Conservation (phyloP, 2,329 filamentous ascomycete genomes). For the Exserohilum rostratum region DNA sequence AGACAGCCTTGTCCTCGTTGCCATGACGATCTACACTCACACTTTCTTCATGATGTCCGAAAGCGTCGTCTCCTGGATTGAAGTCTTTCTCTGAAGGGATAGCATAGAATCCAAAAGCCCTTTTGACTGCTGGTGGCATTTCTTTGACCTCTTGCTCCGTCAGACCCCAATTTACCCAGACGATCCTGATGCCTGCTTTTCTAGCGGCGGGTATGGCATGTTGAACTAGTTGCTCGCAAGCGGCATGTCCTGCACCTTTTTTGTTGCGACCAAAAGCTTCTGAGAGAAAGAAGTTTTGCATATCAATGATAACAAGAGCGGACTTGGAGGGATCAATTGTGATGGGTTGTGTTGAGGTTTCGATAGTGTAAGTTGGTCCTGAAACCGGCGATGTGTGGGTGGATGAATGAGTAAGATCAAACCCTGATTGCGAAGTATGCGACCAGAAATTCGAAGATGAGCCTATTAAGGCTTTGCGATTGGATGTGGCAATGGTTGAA, state of each 20-base stretch:
- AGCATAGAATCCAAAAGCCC: constrained; percentile 46
- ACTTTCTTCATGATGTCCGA: constrained; percentile 14
- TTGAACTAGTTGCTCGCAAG: constrained; percentile 39
- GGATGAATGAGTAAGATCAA: constrained; percentile 54
- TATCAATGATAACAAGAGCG: constrained; percentile 51
- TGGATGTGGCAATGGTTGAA: constrained; percentile 4
- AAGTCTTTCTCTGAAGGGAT: constrained; percentile 25
- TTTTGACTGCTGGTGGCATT: constrained; percentile 49
- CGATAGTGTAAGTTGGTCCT: constrained; percentile 22
- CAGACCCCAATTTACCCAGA: constrained; percentile 53
- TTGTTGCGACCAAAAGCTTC: constrained; percentile 27
- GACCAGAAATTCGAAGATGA: constrained; percentile 53
- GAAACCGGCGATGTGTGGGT: constrained; percentile 30
- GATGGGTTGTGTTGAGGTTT: constrained; percentile 36
- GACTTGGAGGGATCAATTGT: constrained; percentile 46
- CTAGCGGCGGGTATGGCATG: constrained; percentile 49
- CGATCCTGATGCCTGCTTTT: constrained; percentile 47
- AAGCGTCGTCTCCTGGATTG: constrained; percentile 1
- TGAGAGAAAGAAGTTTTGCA: constrained; percentile 54
- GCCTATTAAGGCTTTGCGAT: constrained; percentile 51
- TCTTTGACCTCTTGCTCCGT: constrained; percentile 42
- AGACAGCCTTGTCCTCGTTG: constrained; percentile 18
- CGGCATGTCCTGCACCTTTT: constrained; percentile 28
- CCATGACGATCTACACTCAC: constrained; percentile 45
- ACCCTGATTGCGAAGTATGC: constrained; percentile 51